phyloP scores from a whole-genome alignment of 2,329 filamentous ascomycete species.

The Talaromyces funiculosus region DNA sequence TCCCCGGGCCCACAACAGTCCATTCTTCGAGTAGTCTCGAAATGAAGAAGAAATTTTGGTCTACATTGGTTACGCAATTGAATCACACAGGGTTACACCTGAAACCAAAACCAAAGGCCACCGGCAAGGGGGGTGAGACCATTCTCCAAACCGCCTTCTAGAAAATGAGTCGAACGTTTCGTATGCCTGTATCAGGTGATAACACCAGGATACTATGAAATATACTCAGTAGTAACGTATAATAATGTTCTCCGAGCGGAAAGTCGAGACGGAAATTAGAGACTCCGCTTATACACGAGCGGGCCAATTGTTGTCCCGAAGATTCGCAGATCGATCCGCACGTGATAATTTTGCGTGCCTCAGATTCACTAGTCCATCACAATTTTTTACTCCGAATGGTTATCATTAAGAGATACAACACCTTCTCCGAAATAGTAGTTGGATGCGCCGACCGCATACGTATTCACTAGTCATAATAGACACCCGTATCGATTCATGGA shows the following conservation, averaged over 20 bases:
- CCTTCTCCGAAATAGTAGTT: too few species aligned
- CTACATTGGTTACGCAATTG: background rate
- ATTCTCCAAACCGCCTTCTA: conserved; percentile 1
- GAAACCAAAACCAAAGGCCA: too few species aligned
- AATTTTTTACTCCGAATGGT: too few species aligned
- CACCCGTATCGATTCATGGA: background rate
- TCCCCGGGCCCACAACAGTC: background rate
- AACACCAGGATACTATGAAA: background rate
- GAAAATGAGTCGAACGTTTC: background rate
- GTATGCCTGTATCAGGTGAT: background rate
- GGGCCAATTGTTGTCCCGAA: background rate
- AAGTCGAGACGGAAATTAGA: background rate
- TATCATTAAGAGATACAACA: too few species aligned
- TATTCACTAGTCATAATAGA: background rate
- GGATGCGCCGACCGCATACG: background rate
- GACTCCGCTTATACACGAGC: too few species aligned
- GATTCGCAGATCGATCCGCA: background rate
- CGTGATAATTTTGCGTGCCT: background rate
- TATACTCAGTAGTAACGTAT: too few species aligned
- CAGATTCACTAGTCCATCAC: background rate
- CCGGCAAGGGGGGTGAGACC: background rate
- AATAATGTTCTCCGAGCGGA: too few species aligned
- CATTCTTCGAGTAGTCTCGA: too few species aligned
- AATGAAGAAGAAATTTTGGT: background rate
- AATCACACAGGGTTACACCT: background rate